Base-by-base conservation (phyloP, 2,329 filamentous ascomycete genomes). In the Orbilia blumenaviensis region DNA sequence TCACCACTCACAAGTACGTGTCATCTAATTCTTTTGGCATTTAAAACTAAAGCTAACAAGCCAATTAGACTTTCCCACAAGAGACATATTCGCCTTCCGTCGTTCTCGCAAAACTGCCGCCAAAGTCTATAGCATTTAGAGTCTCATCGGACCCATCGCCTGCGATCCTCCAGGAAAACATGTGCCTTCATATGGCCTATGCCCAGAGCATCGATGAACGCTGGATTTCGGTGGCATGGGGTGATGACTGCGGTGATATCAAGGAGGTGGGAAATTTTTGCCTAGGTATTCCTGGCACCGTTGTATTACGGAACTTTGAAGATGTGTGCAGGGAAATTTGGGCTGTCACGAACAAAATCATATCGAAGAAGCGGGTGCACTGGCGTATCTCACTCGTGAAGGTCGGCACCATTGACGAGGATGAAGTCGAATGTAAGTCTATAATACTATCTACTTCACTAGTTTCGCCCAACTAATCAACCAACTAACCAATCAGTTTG, bases 161-260 rank as follows among this genome's bases (percentile, higher is more conserved):
- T 16, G 91, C 92, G 16, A 84, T 94, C 4, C 85, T 95, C 63
- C 88, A 91, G 66, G 92, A 95, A 81, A 92, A 93, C 78, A 91
- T 89, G 0, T 91, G 91, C 80, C 88, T 96, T 29, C 92, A 96
- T 81, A 84, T 96, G 48, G 91, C 90, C 0, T 96, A 96, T 80
- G 88, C 91, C 1, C 87, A 89, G 66, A 94, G 91, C 80, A 85
- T 90, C 9, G 91, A 94, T 81, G 88, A 90, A 18, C 85, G 89
- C 7, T 96, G 93, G 93, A 84, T 95, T 38, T 90, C 90, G 10
- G 91, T 89, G 4, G 90, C 91, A 0, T 96, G 92, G 92, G 92
- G 90, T 0, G 92, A 96, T 81, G 92, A 89, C 78, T 87, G 88
- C 25, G 92, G 92, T 1, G 88, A 88, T 73, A 88, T 91, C 76